Conservation (phyloP, 2,329 filamentous ascomycete species). For the Fusarium begoniae region DNA sequence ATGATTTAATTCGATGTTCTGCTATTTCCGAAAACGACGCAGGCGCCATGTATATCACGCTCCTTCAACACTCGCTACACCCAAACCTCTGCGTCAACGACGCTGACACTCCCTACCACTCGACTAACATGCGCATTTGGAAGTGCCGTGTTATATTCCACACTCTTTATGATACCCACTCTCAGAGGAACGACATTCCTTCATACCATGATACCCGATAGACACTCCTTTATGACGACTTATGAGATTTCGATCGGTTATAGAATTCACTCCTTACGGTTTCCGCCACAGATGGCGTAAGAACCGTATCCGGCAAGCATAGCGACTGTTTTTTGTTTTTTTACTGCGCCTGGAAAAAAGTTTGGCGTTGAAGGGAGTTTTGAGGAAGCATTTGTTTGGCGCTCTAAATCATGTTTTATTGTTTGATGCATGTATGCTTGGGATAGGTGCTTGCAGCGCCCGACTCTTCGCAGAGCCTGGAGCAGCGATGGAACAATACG, state of each 20-base stretch:
- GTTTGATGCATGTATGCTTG: constrained; percentile 13
- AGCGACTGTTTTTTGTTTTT: constrained; percentile 57
- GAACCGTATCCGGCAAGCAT: constrained; percentile 61
- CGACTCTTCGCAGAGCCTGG: constrained; percentile 27
- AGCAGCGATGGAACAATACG: constrained; percentile 29
- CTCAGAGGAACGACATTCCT: constrained; percentile 42
- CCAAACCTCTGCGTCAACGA: constrained; percentile 42
- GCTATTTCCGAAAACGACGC: constrained; percentile 43
- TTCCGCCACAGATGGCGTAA: constrained; percentile 46
- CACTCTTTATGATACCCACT: constrained; percentile 47
- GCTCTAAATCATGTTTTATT: constrained; percentile 28
- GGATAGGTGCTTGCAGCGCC: constrained; percentile 24
- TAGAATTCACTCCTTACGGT: constrained; percentile 59
- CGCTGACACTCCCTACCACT: constrained; percentile 45
- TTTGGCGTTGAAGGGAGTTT: constrained; percentile 40
- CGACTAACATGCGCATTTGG: constrained; percentile 27
- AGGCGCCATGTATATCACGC: constrained; percentile 50
- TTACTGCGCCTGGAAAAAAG: constrained; percentile 39
- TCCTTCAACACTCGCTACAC: constrained; percentile 51
- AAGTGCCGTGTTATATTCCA: constrained; percentile 46
- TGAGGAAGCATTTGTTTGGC: constrained; percentile 40
- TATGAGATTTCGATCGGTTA: constrained; percentile 50
- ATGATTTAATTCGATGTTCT: constrained; percentile 25
- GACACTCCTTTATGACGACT: constrained; percentile 51
- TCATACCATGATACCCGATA: constrained; percentile 47